Conservation (phyloP, 1,139 yeast genomes). For the Candida sp. region DNA sequence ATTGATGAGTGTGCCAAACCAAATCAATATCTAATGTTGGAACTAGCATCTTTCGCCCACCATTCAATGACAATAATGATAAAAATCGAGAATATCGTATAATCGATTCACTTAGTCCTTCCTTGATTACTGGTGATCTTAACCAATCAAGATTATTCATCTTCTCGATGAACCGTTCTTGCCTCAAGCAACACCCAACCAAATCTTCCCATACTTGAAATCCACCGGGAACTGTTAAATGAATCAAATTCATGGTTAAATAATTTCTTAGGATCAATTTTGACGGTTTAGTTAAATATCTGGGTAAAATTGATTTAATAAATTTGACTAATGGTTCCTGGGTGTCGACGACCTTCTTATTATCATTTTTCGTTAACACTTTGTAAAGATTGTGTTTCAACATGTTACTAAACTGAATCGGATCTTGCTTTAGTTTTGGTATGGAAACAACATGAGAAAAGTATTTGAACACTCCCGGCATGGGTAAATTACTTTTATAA, state of each 20-base stretch:
- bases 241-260: slow-evolving; percentile 15
- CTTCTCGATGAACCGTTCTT: slow-evolving; percentile 25
- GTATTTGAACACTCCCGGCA: slow-evolving; percentile 12
- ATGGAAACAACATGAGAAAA: slow-evolving; percentile 4
- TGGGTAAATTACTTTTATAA: slow-evolving; percentile 6
- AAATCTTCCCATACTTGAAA: slow-evolving; percentile 23
- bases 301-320: background rate
- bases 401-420: background rate
- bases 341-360: background rate
- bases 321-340: background rate
- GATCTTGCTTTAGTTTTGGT: background rate
- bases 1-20: slow-evolving; percentile 40
- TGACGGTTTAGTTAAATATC: background rate
- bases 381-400: background rate
- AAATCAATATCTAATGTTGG: slow-evolving; percentile 40
- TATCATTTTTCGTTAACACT: background rate
- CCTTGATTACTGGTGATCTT: slow-evolving; percentile 15
- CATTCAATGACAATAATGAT: slow-evolving; percentile 11
- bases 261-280: slow-evolving; percentile 1
- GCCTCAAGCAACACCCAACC: slow-evolving; percentile 28
- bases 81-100: slow-evolving; percentile 25
- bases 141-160: slow-evolving; percentile 30
- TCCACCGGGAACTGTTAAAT: slow-evolving; percentile 13
- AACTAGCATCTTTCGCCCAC: slow-evolving; percentile 14
- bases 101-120: slow-evolving; percentile 16